These are phyloP conservation scores for Argentina anserina DNA, from an alignment of 306 rosid species.

Conservation along the genomic window DNA sequence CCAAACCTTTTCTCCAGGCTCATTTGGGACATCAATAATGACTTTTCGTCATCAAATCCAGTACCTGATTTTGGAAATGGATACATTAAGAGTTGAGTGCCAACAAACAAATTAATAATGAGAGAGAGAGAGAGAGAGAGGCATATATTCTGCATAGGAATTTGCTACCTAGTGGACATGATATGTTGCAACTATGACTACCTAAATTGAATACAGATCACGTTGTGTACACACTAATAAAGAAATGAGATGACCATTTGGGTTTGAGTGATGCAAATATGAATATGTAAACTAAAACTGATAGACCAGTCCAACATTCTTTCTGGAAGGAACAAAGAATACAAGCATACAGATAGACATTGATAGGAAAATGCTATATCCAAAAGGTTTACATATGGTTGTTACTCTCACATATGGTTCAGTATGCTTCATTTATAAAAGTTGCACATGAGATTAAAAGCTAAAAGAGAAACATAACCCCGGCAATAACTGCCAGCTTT, in stretches of 20 bases:
- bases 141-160: background rate
- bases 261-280: background rate
- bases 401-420: background rate
- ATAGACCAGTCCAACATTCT: background rate
- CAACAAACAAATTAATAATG: background rate
- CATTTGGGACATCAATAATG: slow-evolving; percentile 84
- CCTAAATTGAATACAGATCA: background rate
- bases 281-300: background rate
- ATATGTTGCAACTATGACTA: background rate
- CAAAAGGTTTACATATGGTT: background rate
- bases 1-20: slow-evolving; percentile 95
- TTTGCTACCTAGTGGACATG: background rate
- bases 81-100: background rate
- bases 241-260: background rate
- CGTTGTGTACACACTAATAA: background rate
- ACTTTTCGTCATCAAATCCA: slow-evolving; percentile 92
- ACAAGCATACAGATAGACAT: background rate
- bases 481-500: slow-evolving; percentile 5
- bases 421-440: background rate
- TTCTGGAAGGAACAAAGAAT: background rate
- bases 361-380: background rate
- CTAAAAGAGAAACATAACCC: background rate
- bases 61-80: slow-evolving; percentile 45
- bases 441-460: background rate
- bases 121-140: background rate